Base-by-base conservation (phyloP, 1,139 yeast genomes). In the Sugiyamaella pinicola region DNA sequence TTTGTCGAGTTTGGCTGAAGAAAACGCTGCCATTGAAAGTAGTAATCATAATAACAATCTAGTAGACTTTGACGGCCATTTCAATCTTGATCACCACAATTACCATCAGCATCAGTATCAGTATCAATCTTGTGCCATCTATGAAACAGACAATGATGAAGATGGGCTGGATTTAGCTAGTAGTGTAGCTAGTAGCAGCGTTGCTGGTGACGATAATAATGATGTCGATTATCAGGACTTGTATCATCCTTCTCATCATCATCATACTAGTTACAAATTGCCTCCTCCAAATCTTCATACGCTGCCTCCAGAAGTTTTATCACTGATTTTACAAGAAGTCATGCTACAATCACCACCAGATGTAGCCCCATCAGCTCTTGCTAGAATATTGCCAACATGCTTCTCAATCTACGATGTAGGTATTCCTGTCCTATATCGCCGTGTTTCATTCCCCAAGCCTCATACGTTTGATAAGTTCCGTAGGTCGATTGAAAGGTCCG, bases 391-490 rank as follows among this genome's bases (percentile, higher is more conserved):
- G 52, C 54, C 70, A 39, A 61, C 69, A 3, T 69, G 72, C 56
- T 65, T 61, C 37, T 58, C 66, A 21, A 63, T 72, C 52, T 69
- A 71, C 58, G 68, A 68, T 52, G 66, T 65, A 2, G 76, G 74
- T 21, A 60, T 68, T 42, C 72, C 72, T 1, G 61, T 81, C 57
- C 72, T 84, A 17, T 85, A 84, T 72, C 78, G 83, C 53, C 85
- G 84, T 61, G 86, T 85, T 47, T 77, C 83, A 46, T 86, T 89
- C 69, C 84, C 88, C 58, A 80, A 95, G 44, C 95, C 96, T 2
- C 87, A 84, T 59, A 79, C 93, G 15, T 89, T 89, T 65, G 89
- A 85, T 65, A 81, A 78, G 61, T 85, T 89, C 61, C 74, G 87
- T 47, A 75, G 71, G 48, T 82, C 87, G 53, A 74, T 88, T 45